Evolutionary conservation across 1,139 yeast genomes (phyloP), one percentile per base, ranked within the genome.

Genomic region (Lodderomyces oxycetoniae): DNA sequence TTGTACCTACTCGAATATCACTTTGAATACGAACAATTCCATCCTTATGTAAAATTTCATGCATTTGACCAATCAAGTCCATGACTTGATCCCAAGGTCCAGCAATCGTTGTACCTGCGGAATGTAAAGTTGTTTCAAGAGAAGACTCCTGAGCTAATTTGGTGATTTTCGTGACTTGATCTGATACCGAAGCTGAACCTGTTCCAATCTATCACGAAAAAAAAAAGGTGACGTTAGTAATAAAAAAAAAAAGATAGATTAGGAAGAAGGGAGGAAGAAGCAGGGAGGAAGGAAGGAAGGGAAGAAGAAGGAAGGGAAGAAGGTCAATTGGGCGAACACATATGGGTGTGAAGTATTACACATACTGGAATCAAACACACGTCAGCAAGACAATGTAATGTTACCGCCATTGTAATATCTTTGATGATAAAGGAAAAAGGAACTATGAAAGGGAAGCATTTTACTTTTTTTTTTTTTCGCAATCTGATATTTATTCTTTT

Each of bases 71-170:
- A 47, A 87, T 81, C 36, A 84, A 61, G 20, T 67, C 74, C 76
- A 79, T 82, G 2, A 87, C 95, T 37, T 82, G 85, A 49, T 78
- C 77, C 95, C 95, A 87, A n/a, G 88, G 88, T 0, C 96, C 96
- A 48, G 83, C 84, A 49, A 86, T 81, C 4, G 95, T 85, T 7
- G 95, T 86, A 4, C 95, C 95, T 1, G 95, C 95, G 44, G 91
- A 80, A 57, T 87, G 95, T 44, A 87, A 63, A 1, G 85, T 77
- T 39, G 82, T 77, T 34, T 76, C 25, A 36, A 87, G 63, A 4
- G 73, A 77, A 13, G 84, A 75, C 10, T 67, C 67, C 37, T 79
- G 67, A 17, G 87, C 77, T 34, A 77, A 57, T 30, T 71, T 63
- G 40, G 87, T 88, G 27, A 83, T 77, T 31, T 71, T 66, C 11